phyloP scores from a whole-genome alignment of 2,329 filamentous ascomycete species.

The Botrytis deweyae region DNA sequence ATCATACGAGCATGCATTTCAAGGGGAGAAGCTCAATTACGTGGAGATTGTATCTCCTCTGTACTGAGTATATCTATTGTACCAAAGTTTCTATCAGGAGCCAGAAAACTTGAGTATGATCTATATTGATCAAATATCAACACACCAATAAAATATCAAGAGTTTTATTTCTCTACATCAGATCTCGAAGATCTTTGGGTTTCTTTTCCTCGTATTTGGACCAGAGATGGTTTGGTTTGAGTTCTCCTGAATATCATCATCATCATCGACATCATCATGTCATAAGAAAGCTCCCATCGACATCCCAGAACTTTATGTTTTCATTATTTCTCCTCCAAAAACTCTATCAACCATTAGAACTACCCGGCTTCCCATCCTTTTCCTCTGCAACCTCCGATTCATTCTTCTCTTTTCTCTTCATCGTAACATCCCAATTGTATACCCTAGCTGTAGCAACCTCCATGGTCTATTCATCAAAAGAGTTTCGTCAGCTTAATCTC shows the following conservation, averaged over 20 bases:
- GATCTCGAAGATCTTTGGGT: background rate
- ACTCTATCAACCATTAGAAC: slow-evolving; percentile 36
- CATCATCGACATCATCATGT: background rate
- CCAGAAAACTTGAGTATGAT: background rate
- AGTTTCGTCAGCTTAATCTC: slow-evolving; percentile 22
- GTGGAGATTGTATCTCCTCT: background rate
- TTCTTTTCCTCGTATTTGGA: background rate
- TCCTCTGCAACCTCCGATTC: slow-evolving; percentile 51
- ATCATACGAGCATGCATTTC: background rate
- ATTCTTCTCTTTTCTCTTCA: slow-evolving; percentile 86
- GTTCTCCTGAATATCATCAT: slow-evolving; percentile 21
- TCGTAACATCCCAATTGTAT: slow-evolving; percentile 99
- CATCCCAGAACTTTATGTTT: slow-evolving; percentile 6
- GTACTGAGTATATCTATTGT: background rate
- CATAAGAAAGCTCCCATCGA: background rate
- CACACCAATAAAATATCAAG: slow-evolving; percentile 3
- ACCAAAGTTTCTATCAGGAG: background rate
- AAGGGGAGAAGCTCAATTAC: background rate
- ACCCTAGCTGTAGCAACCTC: slow-evolving; percentile 94
- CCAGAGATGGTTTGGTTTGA: background rate
- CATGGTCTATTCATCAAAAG: slow-evolving; percentile 48
- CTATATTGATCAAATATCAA: slow-evolving; percentile 5
- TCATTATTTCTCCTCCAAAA: slow-evolving; percentile 20
- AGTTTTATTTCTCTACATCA: slow-evolving; percentile 12
- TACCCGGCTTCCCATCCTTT: slow-evolving; percentile 36